Percentiles rank a stretch among this genome's conserved stretches.
Conservation (phyloP, 768 basidiomycete species). For the Naganishia kalamii region DNA sequence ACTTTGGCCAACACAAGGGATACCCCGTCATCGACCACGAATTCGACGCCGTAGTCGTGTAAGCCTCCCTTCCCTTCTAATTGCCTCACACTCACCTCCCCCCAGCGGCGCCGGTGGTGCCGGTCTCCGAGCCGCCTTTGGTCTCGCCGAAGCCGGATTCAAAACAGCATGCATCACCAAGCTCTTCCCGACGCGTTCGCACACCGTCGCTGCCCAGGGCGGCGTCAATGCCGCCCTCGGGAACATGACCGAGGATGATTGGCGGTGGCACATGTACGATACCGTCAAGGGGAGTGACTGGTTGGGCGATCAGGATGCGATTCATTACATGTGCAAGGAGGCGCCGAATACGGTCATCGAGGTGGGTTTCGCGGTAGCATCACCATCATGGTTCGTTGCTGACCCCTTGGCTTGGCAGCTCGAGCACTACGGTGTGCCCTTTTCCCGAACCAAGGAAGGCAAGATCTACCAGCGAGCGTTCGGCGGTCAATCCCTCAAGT, state of each 20-base stretch:
- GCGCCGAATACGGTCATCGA: conserved; percentile 90
- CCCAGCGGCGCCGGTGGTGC: conserved; percentile 82
- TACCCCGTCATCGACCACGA: conserved; percentile 98
- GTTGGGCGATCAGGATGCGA: conserved; percentile 99
- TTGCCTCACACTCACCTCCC: background rate
- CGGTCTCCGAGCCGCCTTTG: conserved; percentile 94
- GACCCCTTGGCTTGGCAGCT: conserved; percentile 54
- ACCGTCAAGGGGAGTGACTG: conserved; percentile 98
- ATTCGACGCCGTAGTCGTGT: conserved; percentile 21
- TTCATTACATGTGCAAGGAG: conserved; percentile 99
- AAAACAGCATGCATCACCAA: conserved; percentile 99
- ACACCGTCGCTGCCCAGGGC: conserved; percentile 98
- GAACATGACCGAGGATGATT: conserved; percentile 99
- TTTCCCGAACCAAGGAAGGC: conserved; percentile 95
- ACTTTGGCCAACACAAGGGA: conserved; percentile 45
- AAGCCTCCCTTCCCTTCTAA: conserved; percentile 48
- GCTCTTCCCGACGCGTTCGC: conserved; percentile 95
- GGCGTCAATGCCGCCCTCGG: conserved; percentile 73
- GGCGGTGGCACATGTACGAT: conserved; percentile 88
- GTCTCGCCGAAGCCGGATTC: conserved; percentile 94
- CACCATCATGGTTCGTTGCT: background rate
- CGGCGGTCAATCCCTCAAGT: conserved; percentile 94
- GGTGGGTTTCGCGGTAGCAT: conserved; percentile 49
- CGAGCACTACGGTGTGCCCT: conserved; percentile 97
- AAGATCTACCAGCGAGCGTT: conserved; percentile 99